Evolutionary conservation across 768 basidiomycete species (phyloP).

Genomic region (Macrolepiota dolichaula): DNA sequence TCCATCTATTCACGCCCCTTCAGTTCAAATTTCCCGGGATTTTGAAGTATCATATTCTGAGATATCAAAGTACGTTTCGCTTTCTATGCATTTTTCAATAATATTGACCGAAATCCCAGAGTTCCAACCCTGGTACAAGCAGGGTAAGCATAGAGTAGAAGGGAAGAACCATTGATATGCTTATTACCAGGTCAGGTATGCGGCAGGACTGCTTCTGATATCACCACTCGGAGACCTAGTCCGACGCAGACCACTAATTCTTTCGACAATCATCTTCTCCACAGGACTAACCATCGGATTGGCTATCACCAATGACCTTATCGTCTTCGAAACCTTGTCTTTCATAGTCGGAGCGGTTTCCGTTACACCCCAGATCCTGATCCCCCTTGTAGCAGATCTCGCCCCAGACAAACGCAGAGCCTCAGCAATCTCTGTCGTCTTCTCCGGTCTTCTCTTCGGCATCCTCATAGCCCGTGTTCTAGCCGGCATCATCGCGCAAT

Average conservation of each 20-base stretch:
- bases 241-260: conserved; percentile 66
- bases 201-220: conserved; percentile 67
- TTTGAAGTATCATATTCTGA: conserved; percentile 29
- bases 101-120: conserved; percentile 23
- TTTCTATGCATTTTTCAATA: neutral
- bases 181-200: conserved; percentile 46
- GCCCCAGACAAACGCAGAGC: conserved; percentile 73
- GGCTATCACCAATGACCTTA: conserved; percentile 54
- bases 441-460: conserved; percentile 67
- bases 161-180: neutral
- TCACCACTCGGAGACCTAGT: conserved; percentile 84
- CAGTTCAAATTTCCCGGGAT: conserved; percentile 38
- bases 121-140: conserved; percentile 68
- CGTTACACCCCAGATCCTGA: conserved; percentile 78
- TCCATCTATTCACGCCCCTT: neutral
- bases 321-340: conserved; percentile 61
- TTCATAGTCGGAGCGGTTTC: conserved; percentile 70
- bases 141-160: conserved; percentile 39
- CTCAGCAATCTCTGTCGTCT: conserved; percentile 71
- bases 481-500: conserved; percentile 73
- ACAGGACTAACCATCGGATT: conserved; percentile 68
- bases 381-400: conserved; percentile 77
- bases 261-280: conserved; percentile 52
- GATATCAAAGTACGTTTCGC: conserved; percentile 24
- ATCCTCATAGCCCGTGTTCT: conserved; percentile 73